Base-by-base conservation (phyloP, 306 rosid species). In the Glycine tomentella region DNA sequence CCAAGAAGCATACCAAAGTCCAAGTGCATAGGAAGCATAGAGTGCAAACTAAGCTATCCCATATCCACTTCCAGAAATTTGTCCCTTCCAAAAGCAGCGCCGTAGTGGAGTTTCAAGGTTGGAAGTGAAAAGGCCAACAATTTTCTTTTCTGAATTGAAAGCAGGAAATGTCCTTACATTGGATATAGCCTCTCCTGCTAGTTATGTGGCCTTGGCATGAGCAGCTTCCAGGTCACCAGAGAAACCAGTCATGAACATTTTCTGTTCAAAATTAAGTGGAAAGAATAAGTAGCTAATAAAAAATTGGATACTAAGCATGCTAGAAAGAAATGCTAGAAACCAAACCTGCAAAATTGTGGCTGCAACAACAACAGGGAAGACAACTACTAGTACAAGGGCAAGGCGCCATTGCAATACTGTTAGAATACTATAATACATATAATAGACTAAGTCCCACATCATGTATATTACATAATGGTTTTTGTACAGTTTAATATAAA, bases 1-100 rank as follows among this genome's bases (percentile, higher is more conserved):
- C 97, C 98, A 94, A 9, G 97, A 92, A 70, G 98, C 98, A 86
- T 94, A 94, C 98, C 98, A 94, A 82, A 94, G 98, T 67, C 98
- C 97, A 10, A 94, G 90, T 71, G 98, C 94, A 82, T 94, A 94
- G 38, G 98, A 92, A 76, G 92, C 97, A 75, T 92, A 91, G 20
- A 91, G 97, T 40, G 94, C 92, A 83, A 94, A 94, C 89, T 92
- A 97, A 82, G 94, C 97, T 74, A 92, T 85, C 6, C 97, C 98
- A 67, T 80, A 94, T 72, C 97, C 97, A 75, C 94, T 92, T 79
- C 97, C 98, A 15, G 97, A 92, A 80, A 92, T 92, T 58, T 94
- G 97, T 36, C 98, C 98, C 86, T 94, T 94, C 97, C 98, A 92
- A 86, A 90, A 94, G 87, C 97, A 92, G 45, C 86, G 91, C n/a